A percentile compares a stretch with the other conserved stretches of the same genome.
Evolutionary conservation across 2,329 filamentous ascomycete species (phyloP).

Genomic region (Coniochaeta ligniaria): DNA sequence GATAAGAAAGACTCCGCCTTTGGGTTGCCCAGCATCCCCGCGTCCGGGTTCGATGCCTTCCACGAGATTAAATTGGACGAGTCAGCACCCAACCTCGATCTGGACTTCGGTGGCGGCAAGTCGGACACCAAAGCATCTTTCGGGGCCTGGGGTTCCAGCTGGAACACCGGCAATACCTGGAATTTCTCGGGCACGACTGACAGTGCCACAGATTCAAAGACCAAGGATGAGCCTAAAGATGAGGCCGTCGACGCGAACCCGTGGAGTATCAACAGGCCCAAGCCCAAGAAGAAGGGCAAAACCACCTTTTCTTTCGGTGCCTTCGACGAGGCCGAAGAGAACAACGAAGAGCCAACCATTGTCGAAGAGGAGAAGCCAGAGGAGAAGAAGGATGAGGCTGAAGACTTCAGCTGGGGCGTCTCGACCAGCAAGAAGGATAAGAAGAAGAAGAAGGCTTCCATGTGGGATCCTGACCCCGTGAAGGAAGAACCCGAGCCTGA

Average conservation of each 20-base stretch:
- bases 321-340: constrained; percentile 30
- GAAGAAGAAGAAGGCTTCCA: constrained; percentile 28
- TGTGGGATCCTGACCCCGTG: constrained; percentile 24
- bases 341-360: constrained; percentile 17
- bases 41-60: constrained; percentile 46
- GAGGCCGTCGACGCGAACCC: constrained; percentile 36
- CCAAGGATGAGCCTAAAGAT: constrained; percentile 17
- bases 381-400: constrained; percentile 19
- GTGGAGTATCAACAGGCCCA: constrained; percentile 39
- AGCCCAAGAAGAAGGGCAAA: constrained; percentile 45
- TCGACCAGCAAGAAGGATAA: constrained; percentile 23
- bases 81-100: constrained; percentile 46
- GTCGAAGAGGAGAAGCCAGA: constrained; percentile 10
- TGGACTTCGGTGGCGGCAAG: constrained; percentile 36
- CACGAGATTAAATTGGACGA: constrained; percentile 64
- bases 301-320: constrained; percentile 38
- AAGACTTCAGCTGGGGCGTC: constrained; percentile 18
- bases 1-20: constrained; percentile 13
- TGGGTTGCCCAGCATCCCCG: constrained; percentile 13
- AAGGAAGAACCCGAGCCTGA: constrained; percentile 4
- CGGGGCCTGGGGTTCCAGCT: constrained; percentile 53
- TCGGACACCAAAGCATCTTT: constrained; percentile 36
- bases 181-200: constrained; percentile 25
- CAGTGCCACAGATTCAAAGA: constrained; percentile 3
- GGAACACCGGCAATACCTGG: constrained; percentile 43